A percentile compares a stretch with the other conserved stretches of the same genome.
Conservation (phyloP, 1,284 basidiomycete genomes). For the Heterobasidion irregulare region DNA sequence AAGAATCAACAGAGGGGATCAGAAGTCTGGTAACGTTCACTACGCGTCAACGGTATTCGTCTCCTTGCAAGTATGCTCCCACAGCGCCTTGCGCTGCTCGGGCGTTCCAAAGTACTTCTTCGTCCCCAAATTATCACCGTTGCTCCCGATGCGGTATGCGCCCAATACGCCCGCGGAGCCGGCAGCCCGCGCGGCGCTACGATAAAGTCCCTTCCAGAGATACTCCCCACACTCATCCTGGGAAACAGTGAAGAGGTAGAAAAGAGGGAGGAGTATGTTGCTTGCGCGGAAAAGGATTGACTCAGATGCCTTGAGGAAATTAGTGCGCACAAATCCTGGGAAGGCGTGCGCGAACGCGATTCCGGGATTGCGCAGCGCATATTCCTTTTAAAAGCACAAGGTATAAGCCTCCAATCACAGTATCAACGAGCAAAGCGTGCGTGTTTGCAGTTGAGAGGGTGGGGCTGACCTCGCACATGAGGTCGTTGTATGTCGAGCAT, state of each 20-base stretch:
- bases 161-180: slow-evolving; percentile 19
- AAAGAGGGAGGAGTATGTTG: slow-evolving; percentile 18
- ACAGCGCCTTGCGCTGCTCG: slow-evolving; percentile 30
- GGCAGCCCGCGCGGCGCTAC: slow-evolving; percentile 4
- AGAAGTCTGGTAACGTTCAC: background rate
- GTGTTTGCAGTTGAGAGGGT: background rate
- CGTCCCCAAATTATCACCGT: slow-evolving; percentile 32
- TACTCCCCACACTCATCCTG: slow-evolving; percentile 31
- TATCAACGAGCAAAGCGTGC: no score
- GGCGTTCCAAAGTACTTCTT: slow-evolving; percentile 28
- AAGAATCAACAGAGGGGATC: no score
- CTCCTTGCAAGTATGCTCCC: slow-evolving; percentile 37
- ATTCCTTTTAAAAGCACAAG: background rate
- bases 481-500: background rate
- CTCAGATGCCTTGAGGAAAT: slow-evolving; percentile 14
- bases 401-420: no score
- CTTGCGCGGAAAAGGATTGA: slow-evolving; percentile 18
- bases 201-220: slow-evolving; percentile 32
- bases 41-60: slow-evolving; percentile 11
- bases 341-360: slow-evolving; percentile 24
- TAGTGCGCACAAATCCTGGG: slow-evolving; percentile 26
- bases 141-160: slow-evolving; percentile 24
- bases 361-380: slow-evolving; percentile 15
- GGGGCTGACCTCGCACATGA: background rate
- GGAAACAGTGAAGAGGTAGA: slow-evolving; percentile 23